Evolutionary conservation across 2,329 filamentous ascomycete species (phyloP), one percentile per base, ranked within the genome.

Genomic region (Metarhizium robertsii): DNA sequence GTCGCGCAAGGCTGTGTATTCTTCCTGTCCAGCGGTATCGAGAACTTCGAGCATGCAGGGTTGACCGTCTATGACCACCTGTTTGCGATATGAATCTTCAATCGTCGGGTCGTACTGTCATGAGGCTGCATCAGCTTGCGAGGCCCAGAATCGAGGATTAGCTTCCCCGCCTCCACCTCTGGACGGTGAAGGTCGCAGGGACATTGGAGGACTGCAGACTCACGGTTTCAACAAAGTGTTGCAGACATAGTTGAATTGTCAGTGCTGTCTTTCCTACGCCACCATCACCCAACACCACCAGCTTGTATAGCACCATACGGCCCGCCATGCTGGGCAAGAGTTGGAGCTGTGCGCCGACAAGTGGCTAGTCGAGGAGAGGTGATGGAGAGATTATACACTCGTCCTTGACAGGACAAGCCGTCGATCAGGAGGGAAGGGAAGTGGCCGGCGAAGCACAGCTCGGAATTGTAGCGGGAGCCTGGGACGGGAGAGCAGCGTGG

Each of bases 11-110:
- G 94, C 94, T 60, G 92, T 96, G 74, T 97, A 99, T 75, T 99
- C 94, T 75, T 99, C 94, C 72, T 99, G 94, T 56, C 94, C 94
- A 53, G 94, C 94, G 54, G 94, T 99, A 75, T 99, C 94, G 66
- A 96, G 83, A 50, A 96, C 91, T 73, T 97, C 92, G 66, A 96
- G 84, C 92, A 96, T 96, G 77, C 92, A 96, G 48, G 92, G 91
- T 71, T 95, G 90, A 59, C 86, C 83, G 69, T 97, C 94, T 72
- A 97, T 97, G 68, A 96, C 88, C 58, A 92, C 87, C 71, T 92
- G 88, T 75, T 92, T 92, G 64, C 88, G 82, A 70, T 92, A 92
- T 57, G 88, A 92, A 71, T 92, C 88, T 72, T 92, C 88, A 70
- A 92, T 92, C 60, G 88, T 92, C 47, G 88, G 88, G 73, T 92